Percentiles rank a stretch among this genome's conserved stretches.
Conservation (phyloP, 2,329 filamentous ascomycete genomes). For the Ophiostoma sp. region DNA sequence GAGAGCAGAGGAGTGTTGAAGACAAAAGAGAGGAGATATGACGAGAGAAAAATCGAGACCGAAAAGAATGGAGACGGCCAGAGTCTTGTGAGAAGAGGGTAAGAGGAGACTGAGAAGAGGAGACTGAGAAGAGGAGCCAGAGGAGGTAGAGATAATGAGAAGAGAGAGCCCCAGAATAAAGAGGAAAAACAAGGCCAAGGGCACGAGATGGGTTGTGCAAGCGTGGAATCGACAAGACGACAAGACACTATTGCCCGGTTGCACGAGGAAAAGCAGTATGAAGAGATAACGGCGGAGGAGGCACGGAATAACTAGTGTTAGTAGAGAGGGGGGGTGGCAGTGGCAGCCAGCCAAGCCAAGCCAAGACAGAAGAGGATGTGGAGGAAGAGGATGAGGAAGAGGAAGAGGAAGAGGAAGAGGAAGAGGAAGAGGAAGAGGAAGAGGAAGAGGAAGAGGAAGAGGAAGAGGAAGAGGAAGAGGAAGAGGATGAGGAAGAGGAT, state of each 20-base stretch:
- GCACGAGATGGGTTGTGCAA: conserved; percentile 13
- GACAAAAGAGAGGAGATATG: conserved; percentile 2
- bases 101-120: neutral
- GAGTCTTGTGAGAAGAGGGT: neutral
- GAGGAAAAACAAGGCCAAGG: conserved; percentile 9
- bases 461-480: neutral
- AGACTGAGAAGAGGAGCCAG: neutral
- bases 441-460: neutral
- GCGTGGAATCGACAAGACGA: conserved; percentile 1
- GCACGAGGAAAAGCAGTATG: neutral
- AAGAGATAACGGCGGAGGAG: conserved; percentile 11
- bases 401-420: neutral
- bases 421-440: too few relatives aligned
- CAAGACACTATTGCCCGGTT: conserved; percentile 13
- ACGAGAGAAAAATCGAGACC: neutral
- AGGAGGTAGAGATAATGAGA: conserved; percentile 2
- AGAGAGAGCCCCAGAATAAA: conserved; percentile 11
- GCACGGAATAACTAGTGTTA: neutral
- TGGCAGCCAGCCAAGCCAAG: neutral
- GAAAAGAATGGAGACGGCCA: conserved; percentile 2
- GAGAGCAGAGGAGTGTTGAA: neutral
- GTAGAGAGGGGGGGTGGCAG: neutral
- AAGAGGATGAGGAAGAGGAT: neutral
- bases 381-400: too few relatives aligned
- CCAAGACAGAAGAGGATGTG: neutral